Evolutionary conservation across 1,139 yeast species (phyloP).

Genomic region (Sugiyamaella grinbergsii): DNA sequence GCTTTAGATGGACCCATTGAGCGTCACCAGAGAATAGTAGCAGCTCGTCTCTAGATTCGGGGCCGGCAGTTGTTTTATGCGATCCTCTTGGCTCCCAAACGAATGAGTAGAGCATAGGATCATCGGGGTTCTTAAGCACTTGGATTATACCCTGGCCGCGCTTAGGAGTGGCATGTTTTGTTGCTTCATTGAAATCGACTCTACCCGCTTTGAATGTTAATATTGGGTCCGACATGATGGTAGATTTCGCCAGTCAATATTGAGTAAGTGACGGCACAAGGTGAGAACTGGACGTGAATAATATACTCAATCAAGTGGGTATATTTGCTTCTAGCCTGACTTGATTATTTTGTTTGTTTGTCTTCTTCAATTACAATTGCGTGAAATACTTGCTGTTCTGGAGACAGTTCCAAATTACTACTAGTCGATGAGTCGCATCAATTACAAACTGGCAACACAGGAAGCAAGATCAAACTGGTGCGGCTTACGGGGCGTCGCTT

Average conservation of each 20-base stretch:
- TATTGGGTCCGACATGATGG: slow-evolving; percentile 29
- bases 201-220: slow-evolving; percentile 82
- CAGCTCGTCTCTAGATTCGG: slow-evolving; percentile 55
- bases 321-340: too few relatives aligned
- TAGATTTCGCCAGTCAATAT: too few relatives aligned
- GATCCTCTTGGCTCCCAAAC: slow-evolving; percentile 61
- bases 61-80: slow-evolving; percentile 24
- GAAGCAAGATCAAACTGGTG: too few relatives aligned
- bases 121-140: slow-evolving; percentile 65
- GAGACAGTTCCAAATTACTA: too few relatives aligned
- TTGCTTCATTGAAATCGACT: slow-evolving; percentile 69
- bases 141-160: slow-evolving; percentile 75
- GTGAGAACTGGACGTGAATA: too few relatives aligned
- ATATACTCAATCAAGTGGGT: too few relatives aligned
- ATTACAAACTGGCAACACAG: too few relatives aligned
- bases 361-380: too few relatives aligned
- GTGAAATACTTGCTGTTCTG: too few relatives aligned
- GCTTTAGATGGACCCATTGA: slow-evolving; percentile 70
- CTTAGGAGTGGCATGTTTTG: slow-evolving; percentile 72
- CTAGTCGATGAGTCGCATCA: too few relatives aligned
- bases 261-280: too few relatives aligned
- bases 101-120: slow-evolving; percentile 54
- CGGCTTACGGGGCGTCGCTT: slow-evolving; percentile 1
- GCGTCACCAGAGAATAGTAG: slow-evolving; percentile 93
- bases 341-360: too few relatives aligned